Conservation (phyloP, 768 basidiomycete genomes). For the Rhizopogon roseolus region DNA sequence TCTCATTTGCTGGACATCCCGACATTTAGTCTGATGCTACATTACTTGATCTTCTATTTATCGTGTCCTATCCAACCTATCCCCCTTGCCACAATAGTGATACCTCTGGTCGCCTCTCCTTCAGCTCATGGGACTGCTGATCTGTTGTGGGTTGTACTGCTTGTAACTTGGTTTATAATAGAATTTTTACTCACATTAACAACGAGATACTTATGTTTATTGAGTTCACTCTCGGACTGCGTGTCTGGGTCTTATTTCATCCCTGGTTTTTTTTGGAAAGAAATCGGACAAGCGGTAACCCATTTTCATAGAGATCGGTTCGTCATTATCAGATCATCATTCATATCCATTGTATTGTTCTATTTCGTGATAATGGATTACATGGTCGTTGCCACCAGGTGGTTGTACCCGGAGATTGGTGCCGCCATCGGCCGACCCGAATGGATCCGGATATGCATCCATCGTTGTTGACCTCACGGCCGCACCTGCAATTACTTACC, state of each 20-base stretch:
- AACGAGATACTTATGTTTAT: neutral
- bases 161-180: constrained; percentile 1
- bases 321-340: neutral
- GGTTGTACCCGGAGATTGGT: neutral
- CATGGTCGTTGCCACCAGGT: neutral
- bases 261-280: neutral
- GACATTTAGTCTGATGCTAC: neutral
- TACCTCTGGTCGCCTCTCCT: neutral
- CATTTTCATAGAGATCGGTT: neutral
- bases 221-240: neutral
- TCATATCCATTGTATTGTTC: neutral
- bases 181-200: neutral
- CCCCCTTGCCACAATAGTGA: neutral
- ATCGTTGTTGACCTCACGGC: too few species aligned
- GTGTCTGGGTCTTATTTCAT: neutral
- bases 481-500: neutral
- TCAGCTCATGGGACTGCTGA: neutral
- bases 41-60: constrained; percentile 1
- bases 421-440: neutral
- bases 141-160: neutral
- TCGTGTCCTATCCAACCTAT: neutral
- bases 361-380: neutral
- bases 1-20: neutral
- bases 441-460: too few species aligned
- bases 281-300: neutral